These are phyloP conservation scores for Phytophthora nicotianae DNA, from an alignment of 352 stramenopile species.

Conservation along the genomic window DNA sequence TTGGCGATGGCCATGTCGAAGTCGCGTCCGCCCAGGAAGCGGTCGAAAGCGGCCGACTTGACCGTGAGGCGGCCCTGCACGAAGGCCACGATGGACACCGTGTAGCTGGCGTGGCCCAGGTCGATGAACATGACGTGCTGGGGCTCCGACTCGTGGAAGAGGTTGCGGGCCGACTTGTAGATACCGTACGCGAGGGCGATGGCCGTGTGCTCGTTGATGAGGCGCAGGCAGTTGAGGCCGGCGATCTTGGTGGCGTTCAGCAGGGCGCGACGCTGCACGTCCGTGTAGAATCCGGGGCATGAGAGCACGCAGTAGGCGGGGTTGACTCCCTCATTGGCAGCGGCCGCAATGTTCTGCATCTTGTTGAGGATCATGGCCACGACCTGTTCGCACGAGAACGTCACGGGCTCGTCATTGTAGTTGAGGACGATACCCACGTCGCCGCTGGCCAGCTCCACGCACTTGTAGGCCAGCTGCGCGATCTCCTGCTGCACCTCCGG, in stretches of 20 bases:
- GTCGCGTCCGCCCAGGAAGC: slow-evolving; percentile 95
- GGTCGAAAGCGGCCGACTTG: slow-evolving; percentile 94
- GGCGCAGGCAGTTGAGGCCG: slow-evolving; percentile 94
- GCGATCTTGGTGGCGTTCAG: slow-evolving; percentile 94
- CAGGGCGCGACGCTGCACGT: slow-evolving; percentile 96
- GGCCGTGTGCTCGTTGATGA: slow-evolving; percentile 99
- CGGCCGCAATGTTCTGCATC: slow-evolving; percentile 94
- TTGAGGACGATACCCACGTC: slow-evolving; percentile 91
- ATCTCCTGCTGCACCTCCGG: slow-evolving; percentile 97
- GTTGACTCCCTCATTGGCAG: slow-evolving; percentile 89
- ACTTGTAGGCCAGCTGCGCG: slow-evolving; percentile 90
- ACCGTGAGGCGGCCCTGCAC: slow-evolving; percentile 96
- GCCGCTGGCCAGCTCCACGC: slow-evolving; percentile 86
- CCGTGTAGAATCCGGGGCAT: slow-evolving; percentile 98
- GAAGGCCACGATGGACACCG: slow-evolving; percentile 92
- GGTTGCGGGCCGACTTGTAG: slow-evolving; percentile 95
- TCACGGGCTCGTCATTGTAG: slow-evolving; percentile 92
- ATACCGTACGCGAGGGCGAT: slow-evolving; percentile 96
- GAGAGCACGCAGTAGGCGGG: slow-evolving; percentile 94
- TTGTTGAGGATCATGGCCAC: slow-evolving; percentile 98
- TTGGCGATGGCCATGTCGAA: slow-evolving; percentile 96
- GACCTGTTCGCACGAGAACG: slow-evolving; percentile 96
- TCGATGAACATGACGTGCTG: slow-evolving; percentile 99
- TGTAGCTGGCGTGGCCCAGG: slow-evolving; percentile 95
- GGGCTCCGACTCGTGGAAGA: slow-evolving; percentile 93